phyloP scores from a whole-genome alignment of 2,329 filamentous ascomycete species.

The Trichoderma sp. region DNA sequence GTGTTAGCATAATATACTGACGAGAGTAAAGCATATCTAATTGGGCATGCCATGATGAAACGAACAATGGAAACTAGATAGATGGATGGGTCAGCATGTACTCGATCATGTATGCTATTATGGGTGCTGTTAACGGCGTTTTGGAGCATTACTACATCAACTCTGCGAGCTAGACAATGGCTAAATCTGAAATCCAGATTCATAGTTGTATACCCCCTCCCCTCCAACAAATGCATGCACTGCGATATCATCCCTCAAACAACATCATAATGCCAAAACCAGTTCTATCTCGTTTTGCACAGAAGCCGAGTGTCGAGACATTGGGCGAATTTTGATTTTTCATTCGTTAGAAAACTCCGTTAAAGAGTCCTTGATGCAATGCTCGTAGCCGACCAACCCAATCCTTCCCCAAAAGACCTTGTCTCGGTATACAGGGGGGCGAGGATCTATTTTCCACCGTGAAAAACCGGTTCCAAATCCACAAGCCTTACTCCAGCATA shows the following conservation, averaged over 20 bases:
- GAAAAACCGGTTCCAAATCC: slow-evolving; percentile 31
- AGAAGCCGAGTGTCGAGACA: slow-evolving; percentile 19
- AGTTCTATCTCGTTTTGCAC: slow-evolving; percentile 6
- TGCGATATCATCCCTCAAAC: neutral
- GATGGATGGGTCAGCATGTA: slow-evolving; percentile 1
- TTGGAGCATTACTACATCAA: slow-evolving; percentile 18
- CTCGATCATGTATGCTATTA: slow-evolving; percentile 9
- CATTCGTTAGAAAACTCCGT: slow-evolving; percentile 40
- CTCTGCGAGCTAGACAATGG: slow-evolving; percentile 6
- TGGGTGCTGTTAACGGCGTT: slow-evolving; percentile 10
- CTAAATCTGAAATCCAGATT: neutral
- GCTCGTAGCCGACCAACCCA: slow-evolving; percentile 40
- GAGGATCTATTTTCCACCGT: slow-evolving; percentile 23
- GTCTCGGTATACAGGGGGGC: slow-evolving; percentile 20
- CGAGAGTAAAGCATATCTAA: neutral
- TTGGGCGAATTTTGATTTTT: slow-evolving; percentile 39
- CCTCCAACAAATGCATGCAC: neutral
- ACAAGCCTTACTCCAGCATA: slow-evolving; percentile 32
- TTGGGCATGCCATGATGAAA: neutral
- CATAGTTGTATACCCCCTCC: neutral
- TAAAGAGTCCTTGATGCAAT: slow-evolving; percentile 43
- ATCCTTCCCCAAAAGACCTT: slow-evolving; percentile 24
- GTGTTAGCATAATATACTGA: slow-evolving; percentile 4
- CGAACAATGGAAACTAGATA: neutral
- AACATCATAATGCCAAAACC: neutral